Conservation (phyloP, 2,329 filamentous ascomycete genomes). For the Emergomyces pasteurianus region DNA sequence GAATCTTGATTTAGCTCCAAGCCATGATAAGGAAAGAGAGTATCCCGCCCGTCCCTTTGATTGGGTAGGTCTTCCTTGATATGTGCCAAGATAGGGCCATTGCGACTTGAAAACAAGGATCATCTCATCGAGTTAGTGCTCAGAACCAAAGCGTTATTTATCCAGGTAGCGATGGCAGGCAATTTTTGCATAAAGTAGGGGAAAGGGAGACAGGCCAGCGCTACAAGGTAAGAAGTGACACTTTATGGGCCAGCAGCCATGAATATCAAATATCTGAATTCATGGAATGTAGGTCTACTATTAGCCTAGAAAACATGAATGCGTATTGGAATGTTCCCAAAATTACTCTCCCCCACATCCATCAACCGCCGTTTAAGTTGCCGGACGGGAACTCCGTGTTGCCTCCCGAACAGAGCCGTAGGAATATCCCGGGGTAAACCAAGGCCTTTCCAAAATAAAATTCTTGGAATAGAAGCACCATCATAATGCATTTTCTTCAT, state of each 20-base stretch:
- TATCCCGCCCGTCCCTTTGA: neutral
- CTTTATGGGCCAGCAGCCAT: neutral
- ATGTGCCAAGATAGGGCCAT: neutral
- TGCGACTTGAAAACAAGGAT: slow-evolving; percentile 2
- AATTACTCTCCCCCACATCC: neutral
- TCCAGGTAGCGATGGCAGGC: neutral
- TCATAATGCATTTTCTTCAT: neutral
- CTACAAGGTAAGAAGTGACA: neutral
- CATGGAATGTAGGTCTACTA: neutral
- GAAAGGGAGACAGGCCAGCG: neutral
- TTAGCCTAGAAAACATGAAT: neutral
- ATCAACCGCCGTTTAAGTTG: neutral
- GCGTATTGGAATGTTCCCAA: neutral
- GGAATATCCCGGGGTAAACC: neutral
- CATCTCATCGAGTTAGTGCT: neutral
- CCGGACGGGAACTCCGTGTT: slow-evolving; percentile 1
- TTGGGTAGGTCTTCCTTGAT: neutral
- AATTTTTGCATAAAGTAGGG: neutral
- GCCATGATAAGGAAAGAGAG: neutral
- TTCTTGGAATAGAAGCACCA: neutral
- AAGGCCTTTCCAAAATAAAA: neutral
- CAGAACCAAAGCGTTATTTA: neutral
- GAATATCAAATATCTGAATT: neutral
- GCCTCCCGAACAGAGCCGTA: neutral
- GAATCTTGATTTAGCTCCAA: neutral